These are phyloP conservation scores for Fusarium tuaranense DNA, from an alignment of 2,329 filamentous ascomycete genomes.

Conservation along the genomic window DNA sequence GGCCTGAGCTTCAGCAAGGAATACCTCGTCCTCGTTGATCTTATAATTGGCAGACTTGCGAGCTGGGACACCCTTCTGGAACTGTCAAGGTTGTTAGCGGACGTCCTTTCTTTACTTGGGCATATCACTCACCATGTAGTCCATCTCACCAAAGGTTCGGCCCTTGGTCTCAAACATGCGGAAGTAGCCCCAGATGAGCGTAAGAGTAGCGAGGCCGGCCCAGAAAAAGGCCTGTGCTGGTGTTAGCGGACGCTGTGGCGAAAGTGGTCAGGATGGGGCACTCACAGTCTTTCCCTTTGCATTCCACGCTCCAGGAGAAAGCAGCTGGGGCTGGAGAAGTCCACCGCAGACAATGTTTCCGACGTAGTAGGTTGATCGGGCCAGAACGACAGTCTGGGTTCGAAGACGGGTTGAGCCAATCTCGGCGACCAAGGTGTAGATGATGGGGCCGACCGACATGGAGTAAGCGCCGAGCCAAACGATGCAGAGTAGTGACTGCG, in stretches of 20 bases:
- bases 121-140: constrained; percentile 51
- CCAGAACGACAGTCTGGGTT: constrained; percentile 57
- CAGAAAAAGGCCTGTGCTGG: constrained; percentile 55
- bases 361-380: constrained; percentile 54
- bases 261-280: neutral
- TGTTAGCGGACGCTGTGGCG: constrained; percentile 12
- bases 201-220: constrained; percentile 51
- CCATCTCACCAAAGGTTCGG: constrained; percentile 59
- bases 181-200: constrained; percentile 56
- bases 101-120: neutral
- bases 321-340: constrained; percentile 53
- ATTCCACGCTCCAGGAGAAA: constrained; percentile 55
- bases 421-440: constrained; percentile 58
- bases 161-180: constrained; percentile 59
- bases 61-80: constrained; percentile 53
- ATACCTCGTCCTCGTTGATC: constrained; percentile 51
- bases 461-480: constrained; percentile 59
- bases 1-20: constrained; percentile 33
- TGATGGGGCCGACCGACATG: constrained; percentile 58
- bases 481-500: constrained; percentile 55
- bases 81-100: constrained; percentile 37
- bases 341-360: constrained; percentile 56
- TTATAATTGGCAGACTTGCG: constrained; percentile 53
- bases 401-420: constrained; percentile 56
- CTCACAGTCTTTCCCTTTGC: constrained; percentile 54